These are phyloP conservation scores for Brassica carinata DNA, from an alignment of 345 rosid species.

Conservation along the genomic window DNA sequence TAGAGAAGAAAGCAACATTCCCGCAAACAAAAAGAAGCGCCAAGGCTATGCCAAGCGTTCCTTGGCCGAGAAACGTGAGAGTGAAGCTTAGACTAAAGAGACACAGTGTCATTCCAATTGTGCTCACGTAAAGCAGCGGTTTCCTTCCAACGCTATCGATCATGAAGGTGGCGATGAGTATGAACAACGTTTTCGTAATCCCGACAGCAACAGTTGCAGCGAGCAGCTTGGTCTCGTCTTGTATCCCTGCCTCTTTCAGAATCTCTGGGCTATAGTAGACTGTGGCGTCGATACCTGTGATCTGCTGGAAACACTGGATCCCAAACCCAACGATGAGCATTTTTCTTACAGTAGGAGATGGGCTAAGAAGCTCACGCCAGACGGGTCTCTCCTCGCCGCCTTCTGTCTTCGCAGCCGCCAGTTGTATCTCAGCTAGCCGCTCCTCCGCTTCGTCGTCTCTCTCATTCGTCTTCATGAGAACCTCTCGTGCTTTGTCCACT, in stretches of 20 bases:
- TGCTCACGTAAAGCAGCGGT: constrained; percentile 78
- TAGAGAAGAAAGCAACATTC: constrained; percentile 79
- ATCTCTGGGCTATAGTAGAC: constrained; percentile 88
- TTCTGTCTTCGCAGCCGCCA: constrained; percentile 60
- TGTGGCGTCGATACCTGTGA: constrained; percentile 76
- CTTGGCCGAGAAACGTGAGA: constrained; percentile 56
- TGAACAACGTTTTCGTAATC: constrained; percentile 62
- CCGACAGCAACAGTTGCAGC: constrained; percentile 84
- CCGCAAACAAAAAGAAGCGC: constrained; percentile 66
- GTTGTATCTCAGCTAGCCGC: constrained; percentile 72
- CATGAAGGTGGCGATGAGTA: constrained; percentile 66
- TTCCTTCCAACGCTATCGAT: constrained; percentile 72
- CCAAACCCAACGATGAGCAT: constrained; percentile 82
- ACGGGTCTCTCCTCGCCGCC: constrained; percentile 69
- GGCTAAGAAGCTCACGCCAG: constrained; percentile 76
- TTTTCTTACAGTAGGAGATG: constrained; percentile 64
- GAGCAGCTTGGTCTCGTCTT: constrained; percentile 58
- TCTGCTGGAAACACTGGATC: constrained; percentile 89
- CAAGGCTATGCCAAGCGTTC: constrained; percentile 47
- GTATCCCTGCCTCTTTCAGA: constrained; percentile 63
- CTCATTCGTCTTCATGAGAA: constrained; percentile 73
- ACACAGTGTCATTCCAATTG: constrained; percentile 80
- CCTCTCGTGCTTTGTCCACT: constrained; percentile 71
- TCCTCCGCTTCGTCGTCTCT: constrained; percentile 71
- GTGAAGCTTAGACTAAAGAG: constrained; percentile 59